Percentiles rank a stretch among this genome's conserved stretches.
These are phyloP conservation scores for Cocos nucifera DNA, from an alignment of 176 grass and related monocot species.

Conservation along the genomic window DNA sequence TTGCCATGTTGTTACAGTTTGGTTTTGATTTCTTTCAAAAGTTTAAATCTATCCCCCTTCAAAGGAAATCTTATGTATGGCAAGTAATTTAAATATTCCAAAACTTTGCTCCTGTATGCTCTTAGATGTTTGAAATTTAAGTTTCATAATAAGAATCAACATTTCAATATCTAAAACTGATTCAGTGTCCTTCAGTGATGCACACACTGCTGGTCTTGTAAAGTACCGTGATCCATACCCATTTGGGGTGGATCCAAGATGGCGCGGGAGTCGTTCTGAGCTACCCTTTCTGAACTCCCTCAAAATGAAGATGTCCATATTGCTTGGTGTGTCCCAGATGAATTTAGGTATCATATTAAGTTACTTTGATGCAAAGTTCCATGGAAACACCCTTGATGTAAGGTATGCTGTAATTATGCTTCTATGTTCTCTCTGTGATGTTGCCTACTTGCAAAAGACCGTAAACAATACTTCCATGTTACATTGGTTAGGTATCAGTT, in stretches of 20 bases:
- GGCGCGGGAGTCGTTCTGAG: constrained; percentile 92
- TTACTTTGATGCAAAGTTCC: constrained; percentile 94
- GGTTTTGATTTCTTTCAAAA: too few relatives aligned
- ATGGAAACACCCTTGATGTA: constrained; percentile 88
- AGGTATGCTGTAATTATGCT: constrained; percentile 40
- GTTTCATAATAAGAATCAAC: neutral
- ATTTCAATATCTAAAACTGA: constrained; percentile 19
- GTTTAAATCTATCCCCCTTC: too few relatives aligned
- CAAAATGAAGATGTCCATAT: constrained; percentile 99
- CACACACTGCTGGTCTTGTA: constrained; percentile 60
- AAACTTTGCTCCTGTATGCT: constrained; percentile 11
- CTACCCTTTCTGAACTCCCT: constrained; percentile 96
- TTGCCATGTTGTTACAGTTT: too few relatives aligned
- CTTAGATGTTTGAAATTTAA: neutral
- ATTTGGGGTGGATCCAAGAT: constrained; percentile 98
- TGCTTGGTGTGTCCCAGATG: constrained; percentile 91
- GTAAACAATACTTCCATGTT: neutral
- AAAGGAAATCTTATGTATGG: too few relatives aligned
- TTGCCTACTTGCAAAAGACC: neutral
- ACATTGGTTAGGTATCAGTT: constrained; percentile 77
- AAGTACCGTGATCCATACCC: constrained; percentile 85
- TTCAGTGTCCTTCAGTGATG: constrained; percentile 51
- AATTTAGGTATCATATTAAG: constrained; percentile 90
- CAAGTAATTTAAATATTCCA: neutral
- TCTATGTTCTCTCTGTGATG: neutral